Conservation (phyloP, 2,329 filamentous ascomycete species). For the Diaporthe velutina region DNA sequence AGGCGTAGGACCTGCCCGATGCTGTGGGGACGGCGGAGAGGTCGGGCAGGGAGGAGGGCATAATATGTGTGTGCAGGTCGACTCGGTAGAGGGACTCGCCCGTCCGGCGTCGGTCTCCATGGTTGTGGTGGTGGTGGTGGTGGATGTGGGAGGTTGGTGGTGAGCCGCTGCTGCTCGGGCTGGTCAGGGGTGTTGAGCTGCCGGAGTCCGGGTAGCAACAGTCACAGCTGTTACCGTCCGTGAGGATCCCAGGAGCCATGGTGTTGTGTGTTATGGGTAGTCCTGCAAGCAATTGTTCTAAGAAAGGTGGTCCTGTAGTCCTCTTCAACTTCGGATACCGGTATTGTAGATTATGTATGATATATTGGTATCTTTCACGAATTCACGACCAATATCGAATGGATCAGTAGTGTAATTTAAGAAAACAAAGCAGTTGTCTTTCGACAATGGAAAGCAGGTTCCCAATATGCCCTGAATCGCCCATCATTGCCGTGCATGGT, state of each 20-base stretch:
- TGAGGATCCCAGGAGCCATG: constrained; percentile 35
- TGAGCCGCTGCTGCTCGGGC: constrained; percentile 38
- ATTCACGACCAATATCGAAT: not conserved
- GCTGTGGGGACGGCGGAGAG: constrained; percentile 60
- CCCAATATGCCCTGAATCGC: not conserved
- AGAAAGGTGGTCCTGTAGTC: not conserved
- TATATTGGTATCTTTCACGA: not conserved
- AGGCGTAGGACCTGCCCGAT: constrained; percentile 52
- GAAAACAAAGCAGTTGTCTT: not conserved
- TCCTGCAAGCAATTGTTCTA: not conserved
- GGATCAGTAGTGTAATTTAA: not conserved
- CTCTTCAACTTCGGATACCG: not conserved
- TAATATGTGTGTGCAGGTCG: constrained; percentile 54
- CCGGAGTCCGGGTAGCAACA: constrained; percentile 36
- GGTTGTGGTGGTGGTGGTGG: constrained; percentile 7
- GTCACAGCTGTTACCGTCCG: constrained; percentile 29
- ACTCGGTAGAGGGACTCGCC: constrained; percentile 49
- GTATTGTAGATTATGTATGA: not conserved
- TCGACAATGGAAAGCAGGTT: not conserved
- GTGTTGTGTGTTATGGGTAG: not conserved
- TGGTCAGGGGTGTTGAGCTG: constrained; percentile 37
- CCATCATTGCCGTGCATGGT: constrained; percentile 16
- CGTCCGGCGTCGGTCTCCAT: constrained; percentile 22
- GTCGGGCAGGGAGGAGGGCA: constrained; percentile 53
- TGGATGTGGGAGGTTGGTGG: constrained; percentile 34